phyloP scores from a whole-genome alignment of 2,329 filamentous ascomycete species.

The Shiraia sp. region DNA sequence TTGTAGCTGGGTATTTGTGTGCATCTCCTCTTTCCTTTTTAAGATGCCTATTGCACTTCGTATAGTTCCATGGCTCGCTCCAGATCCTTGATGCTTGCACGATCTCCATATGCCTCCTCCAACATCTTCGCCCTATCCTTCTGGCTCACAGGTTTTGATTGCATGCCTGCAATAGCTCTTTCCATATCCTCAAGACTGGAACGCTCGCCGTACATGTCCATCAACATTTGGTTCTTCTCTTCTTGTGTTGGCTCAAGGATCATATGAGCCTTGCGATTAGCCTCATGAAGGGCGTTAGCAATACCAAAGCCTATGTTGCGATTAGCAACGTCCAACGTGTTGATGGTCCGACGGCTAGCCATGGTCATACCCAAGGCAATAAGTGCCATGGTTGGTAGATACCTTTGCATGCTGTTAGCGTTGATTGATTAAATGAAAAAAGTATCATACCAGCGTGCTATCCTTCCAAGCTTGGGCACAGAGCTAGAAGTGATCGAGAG shows the following conservation, averaged over 20 bases:
- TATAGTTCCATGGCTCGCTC: slow-evolving; percentile 51
- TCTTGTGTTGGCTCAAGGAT: slow-evolving; percentile 30
- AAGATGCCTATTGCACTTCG: slow-evolving; percentile 41
- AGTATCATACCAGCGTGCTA: slow-evolving; percentile 36
- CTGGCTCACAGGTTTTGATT: slow-evolving; percentile 29
- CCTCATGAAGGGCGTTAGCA: slow-evolving; percentile 34
- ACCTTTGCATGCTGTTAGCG: slow-evolving; percentile 23
- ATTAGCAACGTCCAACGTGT: slow-evolving; percentile 35
- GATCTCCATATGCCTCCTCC: slow-evolving; percentile 54
- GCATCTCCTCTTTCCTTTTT: slow-evolving; percentile 1
- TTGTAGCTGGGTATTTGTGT: slow-evolving; percentile 1
- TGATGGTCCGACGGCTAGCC: slow-evolving; percentile 26
- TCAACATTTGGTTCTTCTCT: slow-evolving; percentile 34
- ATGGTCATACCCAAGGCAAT: slow-evolving; percentile 35
- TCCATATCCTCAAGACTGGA: slow-evolving; percentile 41
- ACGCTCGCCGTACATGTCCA: slow-evolving; percentile 37
- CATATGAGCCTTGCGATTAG: slow-evolving; percentile 32
- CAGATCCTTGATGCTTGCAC: slow-evolving; percentile 49
- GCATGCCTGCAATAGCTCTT: slow-evolving; percentile 32
- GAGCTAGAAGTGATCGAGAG: slow-evolving; percentile 25
- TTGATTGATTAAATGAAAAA: background rate
- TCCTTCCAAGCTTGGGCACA: slow-evolving; percentile 36
- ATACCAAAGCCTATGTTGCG: slow-evolving; percentile 40
- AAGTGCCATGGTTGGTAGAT: slow-evolving; percentile 40
- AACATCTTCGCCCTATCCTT: slow-evolving; percentile 45